Evolutionary conservation across 192 early-diverging fungal genomes (phyloP), one percentile per base, ranked within the genome.

Genomic region (Gryganskiella cystojenkinii): DNA sequence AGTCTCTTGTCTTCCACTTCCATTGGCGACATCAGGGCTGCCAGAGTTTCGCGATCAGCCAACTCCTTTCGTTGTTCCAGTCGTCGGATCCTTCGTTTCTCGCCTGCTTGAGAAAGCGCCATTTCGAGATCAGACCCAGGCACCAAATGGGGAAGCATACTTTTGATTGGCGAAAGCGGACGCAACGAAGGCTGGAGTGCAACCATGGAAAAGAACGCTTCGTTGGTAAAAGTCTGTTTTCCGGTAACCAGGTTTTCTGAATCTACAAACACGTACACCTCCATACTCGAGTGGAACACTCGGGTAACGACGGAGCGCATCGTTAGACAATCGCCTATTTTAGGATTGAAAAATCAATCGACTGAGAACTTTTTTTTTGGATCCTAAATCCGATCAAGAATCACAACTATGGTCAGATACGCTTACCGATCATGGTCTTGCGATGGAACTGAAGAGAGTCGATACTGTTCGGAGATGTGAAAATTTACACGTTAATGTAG

Each of bases 131-230:
- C 75, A 2, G 64, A 79, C 13, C 82, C 78, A 5, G 86, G 80
- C 0, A 83, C 33, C 0, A 79, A 68, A 14, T 52, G 25, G 1
- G 86, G 83, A 13, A 76, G 54, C 5, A 44, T 31, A 9, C 27
- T 28, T 27, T 25, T 43, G 19, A 56, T 40, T 4, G 54, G 64
- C 19, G 37, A 57, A 6, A 61, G 56, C 8, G 62, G 60, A 4
- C 59, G 27, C 0, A 34, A 17, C 17, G 65, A 56, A 3, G 73
- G 73, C 20, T 76, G 60, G 3, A 76, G 20, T 0, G 73, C 73
- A 0, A 76, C 84, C 56, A 88, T 85, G 17, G 87, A 87, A 60
- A 85, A 86, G 55, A 88, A 88, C 4, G 67, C 87, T 61, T 88
- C 87, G 58, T 88, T 88, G 6, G 87, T 87, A 37, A 88, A 88